These are phyloP conservation scores for Aspergillus fischeri DNA, from an alignment of 2,329 filamentous ascomycete species.

Conservation along the genomic window DNA sequence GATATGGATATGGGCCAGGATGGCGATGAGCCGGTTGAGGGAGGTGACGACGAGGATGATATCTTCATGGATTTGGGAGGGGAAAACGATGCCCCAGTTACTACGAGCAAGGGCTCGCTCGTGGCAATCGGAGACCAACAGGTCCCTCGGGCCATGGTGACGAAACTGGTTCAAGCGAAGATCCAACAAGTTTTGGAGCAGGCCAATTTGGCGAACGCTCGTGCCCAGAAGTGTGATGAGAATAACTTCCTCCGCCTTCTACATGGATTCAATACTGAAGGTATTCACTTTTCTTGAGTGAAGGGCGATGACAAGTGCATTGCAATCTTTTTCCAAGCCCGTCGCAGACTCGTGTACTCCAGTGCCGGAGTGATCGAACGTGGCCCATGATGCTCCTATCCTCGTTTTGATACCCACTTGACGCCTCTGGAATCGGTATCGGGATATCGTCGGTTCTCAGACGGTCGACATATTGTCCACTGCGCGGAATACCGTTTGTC, in stretches of 20 bases:
- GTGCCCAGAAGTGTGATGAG: constrained; percentile 78
- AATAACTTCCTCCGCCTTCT: constrained; percentile 77
- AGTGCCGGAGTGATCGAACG: background rate
- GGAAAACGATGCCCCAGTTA: constrained; percentile 49
- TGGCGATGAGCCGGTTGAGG: constrained; percentile 36
- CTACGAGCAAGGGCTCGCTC: constrained; percentile 38
- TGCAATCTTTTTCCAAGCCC: background rate
- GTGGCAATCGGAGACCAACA: constrained; percentile 50
- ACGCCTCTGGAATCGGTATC: background rate
- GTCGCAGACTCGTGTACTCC: background rate
- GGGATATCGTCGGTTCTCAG: background rate
- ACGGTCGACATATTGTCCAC: too few relatives aligned
- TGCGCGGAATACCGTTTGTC: background rate
- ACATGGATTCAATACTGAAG: constrained; percentile 54
- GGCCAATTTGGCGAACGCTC: constrained; percentile 69
- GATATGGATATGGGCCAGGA: constrained; percentile 36
- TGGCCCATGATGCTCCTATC: background rate
- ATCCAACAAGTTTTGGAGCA: constrained; percentile 73
- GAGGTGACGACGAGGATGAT: constrained; percentile 41
- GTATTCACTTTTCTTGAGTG: constrained; percentile 9
- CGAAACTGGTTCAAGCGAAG: constrained; percentile 71
- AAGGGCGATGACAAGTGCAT: background rate
- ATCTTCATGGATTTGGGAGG: constrained; percentile 43
- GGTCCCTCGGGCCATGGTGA: constrained; percentile 70
- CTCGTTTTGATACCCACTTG: background rate